Base-by-base conservation (phyloP, 768 basidiomycete species). In the Leucocoprinus leucothites region DNA sequence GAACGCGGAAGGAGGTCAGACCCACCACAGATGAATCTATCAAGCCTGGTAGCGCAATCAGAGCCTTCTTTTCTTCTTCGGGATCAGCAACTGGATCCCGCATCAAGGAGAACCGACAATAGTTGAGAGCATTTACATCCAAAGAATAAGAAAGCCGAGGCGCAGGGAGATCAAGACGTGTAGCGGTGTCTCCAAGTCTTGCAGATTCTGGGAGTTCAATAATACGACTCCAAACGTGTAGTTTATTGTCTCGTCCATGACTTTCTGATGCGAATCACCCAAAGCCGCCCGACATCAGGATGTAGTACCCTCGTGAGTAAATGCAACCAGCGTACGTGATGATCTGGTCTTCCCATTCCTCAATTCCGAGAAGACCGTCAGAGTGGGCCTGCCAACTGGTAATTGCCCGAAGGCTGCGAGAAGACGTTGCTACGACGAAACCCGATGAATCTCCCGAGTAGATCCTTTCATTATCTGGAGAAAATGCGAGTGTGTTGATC, bases 101-200 rank as follows among this genome's bases (percentile, higher is more conserved):
- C 28, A 89, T 65, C 2, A 98, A 73, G 6, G 91, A 88, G 69
- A 97, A 94, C 1, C 88, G 84, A 69, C 96, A 98, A 67, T 89
- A 98, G 64, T 96, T 97, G 53, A 98, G 77, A 1, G 96, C 86
- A 65, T 99, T 99, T 57, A 95, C 86, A 63, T 94, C 90, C 67
- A 98, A 71, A 0, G 89, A 87, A 61, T 86, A 87, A 9, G 71
- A 65, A 3, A 90, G 67, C 6, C 65, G 57, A 3, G 89, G 89
- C 0, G 69, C 69, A 1, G 79, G 73, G 6, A 80, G 67, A 25
- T 74, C 77, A 1, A 79, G 71, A 36, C 79, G 62, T 0, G 80
- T 74, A 1, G 86, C 88, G 2, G 86, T 82, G 16, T 82, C 81
- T 6, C 83, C 78, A 44, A 84, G 72, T 22, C 74, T 71, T 21